Evolutionary conservation across 2,329 filamentous ascomycete genomes (phyloP).

Genomic region (Emergomyces orientalis): DNA sequence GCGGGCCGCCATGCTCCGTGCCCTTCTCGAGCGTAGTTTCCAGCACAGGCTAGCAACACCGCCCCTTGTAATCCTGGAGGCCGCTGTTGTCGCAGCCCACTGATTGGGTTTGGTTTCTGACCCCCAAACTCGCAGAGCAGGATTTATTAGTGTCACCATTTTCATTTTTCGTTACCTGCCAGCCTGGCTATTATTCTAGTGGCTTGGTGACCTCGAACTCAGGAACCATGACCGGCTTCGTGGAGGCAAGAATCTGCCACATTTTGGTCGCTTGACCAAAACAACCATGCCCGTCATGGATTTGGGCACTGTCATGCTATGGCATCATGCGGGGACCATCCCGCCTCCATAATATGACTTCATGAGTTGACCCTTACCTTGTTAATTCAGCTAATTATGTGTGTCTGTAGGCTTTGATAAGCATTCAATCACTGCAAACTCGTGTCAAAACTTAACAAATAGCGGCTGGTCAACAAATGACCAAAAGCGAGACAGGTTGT

Average conservation of each 20-base stretch:
- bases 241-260: neutral
- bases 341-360: neutral
- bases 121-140: neutral
- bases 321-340: neutral
- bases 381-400: too few species aligned
- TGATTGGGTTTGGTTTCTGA: neutral
- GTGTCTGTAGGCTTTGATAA: neutral
- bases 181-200: neutral
- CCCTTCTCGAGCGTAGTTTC: constrained; percentile 5
- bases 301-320: neutral
- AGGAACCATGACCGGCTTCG: neutral
- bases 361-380: neutral
- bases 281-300: neutral
- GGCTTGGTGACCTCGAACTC: neutral
- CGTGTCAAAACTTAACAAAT: neutral
- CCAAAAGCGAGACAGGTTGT: neutral
- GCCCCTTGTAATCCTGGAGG: neutral
- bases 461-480: neutral
- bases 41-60: constrained; percentile 8
- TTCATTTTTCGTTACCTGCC: too few species aligned
- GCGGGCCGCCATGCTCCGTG: neutral
- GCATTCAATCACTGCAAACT: neutral
- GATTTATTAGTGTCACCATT: neutral
- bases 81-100: neutral
- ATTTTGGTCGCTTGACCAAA: constrained; percentile 1